Conservation (phyloP, 495 filamentous ascomycete genomes). For the Ramalina peruviana region DNA sequence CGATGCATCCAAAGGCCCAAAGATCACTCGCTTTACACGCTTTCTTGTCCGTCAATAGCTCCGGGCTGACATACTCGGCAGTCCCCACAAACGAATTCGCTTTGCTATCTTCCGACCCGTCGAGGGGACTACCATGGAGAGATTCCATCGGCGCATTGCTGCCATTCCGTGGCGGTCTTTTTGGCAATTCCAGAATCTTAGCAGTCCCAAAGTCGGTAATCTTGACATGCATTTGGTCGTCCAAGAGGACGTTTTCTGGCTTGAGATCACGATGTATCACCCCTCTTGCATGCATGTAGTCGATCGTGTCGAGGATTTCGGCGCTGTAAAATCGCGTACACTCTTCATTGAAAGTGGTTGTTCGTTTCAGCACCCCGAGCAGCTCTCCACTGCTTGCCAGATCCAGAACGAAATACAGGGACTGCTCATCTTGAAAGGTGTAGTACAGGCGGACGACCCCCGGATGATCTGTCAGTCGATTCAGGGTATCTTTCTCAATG, state of each 20-base stretch:
- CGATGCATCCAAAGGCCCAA: slow-evolving; percentile 99
- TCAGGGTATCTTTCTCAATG: slow-evolving; percentile 97
- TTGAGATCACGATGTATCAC: slow-evolving; percentile 97
- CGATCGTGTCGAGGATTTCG: slow-evolving; percentile 91
- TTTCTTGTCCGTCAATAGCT: slow-evolving; percentile 87
- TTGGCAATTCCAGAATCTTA: slow-evolving; percentile 66
- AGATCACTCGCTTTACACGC: slow-evolving; percentile 96
- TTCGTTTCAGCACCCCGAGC: slow-evolving; percentile 82
- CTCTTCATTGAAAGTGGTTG: slow-evolving; percentile 88
- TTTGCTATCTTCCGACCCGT: slow-evolving; percentile 51
- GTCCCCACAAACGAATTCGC: slow-evolving; percentile 96
- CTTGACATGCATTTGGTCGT: slow-evolving; percentile 93
- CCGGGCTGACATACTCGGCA: slow-evolving; percentile 95
- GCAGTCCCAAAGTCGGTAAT: slow-evolving; percentile 99
- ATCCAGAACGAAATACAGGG: slow-evolving; percentile 93
- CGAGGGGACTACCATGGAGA: slow-evolving; percentile 30
- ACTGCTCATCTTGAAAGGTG: slow-evolving; percentile 94
- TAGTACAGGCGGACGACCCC: slow-evolving; percentile 96
- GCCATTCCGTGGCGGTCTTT: slow-evolving; percentile 38
- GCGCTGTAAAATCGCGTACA: slow-evolving; percentile 91
- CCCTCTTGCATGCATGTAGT: slow-evolving; percentile 93
- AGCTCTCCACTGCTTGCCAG: slow-evolving; percentile 87
- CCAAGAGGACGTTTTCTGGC: slow-evolving; percentile 91
- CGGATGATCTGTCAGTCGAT: slow-evolving; percentile 89
- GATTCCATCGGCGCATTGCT: slow-evolving; percentile 20